Conservation (phyloP, 2,329 filamentous ascomycete species). For the Botrytis porri region DNA sequence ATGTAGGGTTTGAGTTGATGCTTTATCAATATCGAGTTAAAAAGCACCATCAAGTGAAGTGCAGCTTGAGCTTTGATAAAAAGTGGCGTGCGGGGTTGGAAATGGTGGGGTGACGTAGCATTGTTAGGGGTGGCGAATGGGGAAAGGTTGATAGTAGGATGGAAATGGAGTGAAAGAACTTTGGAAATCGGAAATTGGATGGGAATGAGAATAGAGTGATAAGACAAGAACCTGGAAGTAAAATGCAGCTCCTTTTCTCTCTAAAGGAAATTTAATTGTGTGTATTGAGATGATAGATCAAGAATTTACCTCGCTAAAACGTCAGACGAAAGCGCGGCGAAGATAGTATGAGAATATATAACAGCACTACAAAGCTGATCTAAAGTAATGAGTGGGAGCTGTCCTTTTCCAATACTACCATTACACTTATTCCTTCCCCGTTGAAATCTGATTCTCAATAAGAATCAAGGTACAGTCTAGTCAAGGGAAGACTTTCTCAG, state of each 20-base stretch:
- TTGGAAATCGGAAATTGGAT: background rate
- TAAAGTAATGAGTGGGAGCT: background rate
- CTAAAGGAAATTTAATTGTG: background rate
- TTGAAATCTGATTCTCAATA: background rate
- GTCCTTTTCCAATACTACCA: background rate
- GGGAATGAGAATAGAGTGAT: background rate
- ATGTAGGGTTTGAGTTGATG: background rate
- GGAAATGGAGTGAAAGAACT: background rate
- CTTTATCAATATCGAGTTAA: background rate
- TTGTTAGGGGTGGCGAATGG: background rate
- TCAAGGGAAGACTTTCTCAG: background rate
- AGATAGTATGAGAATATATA: background rate
- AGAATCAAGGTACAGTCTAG: background rate
- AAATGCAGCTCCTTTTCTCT: background rate
- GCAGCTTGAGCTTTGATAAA: constrained; percentile 10
- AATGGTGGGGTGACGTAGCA: background rate
- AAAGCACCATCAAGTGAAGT: background rate
- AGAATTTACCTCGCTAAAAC: background rate
- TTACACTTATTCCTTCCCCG: background rate
- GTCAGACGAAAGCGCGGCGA: background rate
- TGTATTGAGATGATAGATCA: background rate
- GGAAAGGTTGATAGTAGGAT: background rate
- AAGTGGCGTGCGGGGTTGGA: constrained; percentile 4
- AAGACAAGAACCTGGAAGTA: background rate
- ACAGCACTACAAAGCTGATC: background rate